These are phyloP conservation scores for Fraxinus anomala DNA, from an alignment of 257 asterid genomes.

Conservation along the genomic window DNA sequence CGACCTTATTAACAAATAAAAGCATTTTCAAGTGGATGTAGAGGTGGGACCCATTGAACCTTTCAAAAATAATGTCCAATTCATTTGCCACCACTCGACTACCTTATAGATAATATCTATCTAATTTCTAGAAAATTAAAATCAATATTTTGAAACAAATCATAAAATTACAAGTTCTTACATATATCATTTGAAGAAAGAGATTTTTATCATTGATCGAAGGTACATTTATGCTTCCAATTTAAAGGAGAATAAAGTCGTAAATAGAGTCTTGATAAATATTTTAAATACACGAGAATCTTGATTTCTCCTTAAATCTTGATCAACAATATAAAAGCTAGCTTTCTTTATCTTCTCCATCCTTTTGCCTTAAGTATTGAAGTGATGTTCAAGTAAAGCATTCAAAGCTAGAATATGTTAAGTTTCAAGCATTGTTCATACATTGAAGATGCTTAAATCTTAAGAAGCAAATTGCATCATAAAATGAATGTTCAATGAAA, in stretches of 20 bases:
- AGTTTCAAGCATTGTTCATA: not conserved
- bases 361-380: slow-evolving; percentile 12
- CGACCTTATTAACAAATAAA: not conserved
- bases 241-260: not conserved
- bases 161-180: too few relatives aligned
- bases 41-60: not conserved
- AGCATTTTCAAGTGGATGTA: not conserved
- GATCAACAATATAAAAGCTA: not conserved
- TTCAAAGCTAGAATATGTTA: not conserved
- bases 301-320: not conserved
- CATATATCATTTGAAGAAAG: too few relatives aligned
- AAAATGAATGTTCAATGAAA: slow-evolving; percentile 10
- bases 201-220: too few relatives aligned
- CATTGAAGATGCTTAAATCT: slow-evolving; percentile 1
- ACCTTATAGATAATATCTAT: not conserved
- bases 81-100: not conserved
- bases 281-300: not conserved
- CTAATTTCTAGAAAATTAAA: too few relatives aligned
- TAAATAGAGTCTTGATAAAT: not conserved
- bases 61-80: not conserved
- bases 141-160: too few relatives aligned
- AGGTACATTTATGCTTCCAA: too few relatives aligned
- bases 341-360: not conserved
- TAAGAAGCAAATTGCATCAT: slow-evolving; percentile 7
- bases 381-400: slow-evolving; percentile 25